Base-by-base conservation (phyloP, 441 rosid genomes). In the Aquilaria agallochum region DNA sequence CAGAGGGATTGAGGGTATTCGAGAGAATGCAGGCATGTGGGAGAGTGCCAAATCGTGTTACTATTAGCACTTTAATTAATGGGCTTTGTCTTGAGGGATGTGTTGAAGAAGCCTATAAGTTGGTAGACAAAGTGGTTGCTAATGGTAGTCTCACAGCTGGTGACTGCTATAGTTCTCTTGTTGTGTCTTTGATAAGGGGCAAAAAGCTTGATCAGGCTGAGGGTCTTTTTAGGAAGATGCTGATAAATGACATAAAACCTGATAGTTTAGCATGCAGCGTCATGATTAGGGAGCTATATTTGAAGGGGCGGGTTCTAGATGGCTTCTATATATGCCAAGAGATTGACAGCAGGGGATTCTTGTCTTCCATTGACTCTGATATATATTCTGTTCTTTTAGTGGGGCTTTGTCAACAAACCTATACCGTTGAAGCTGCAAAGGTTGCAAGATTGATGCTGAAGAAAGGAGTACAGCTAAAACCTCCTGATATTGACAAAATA, bases 1-100 rank as follows among this genome's bases (percentile, higher is more conserved):
- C 0, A 32, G 92, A 87, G 56, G 96, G 91, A n/a, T 56, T 88
- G 73, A 63, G 55, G 67, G 45, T 90, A 63, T 71, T 90, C 64
- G 89, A 93, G 63, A 80, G 89, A 75, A 93, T 93, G 96, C 75
- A 60, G 62, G 78, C 73, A 58, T 48, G 27, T 67, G 88, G 90
- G 13, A 80, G 84, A 72, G 68, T 59, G 51, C 96, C 93, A 32
- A 90, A 85, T 64, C 81, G 82, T 47, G 91, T 87, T 53, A 90
- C 96, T 4, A 77, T 82, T 68, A 69, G 77, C 73, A 74, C 76
- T 69, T 74, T 90, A 78, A 76, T 93, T 13, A 63, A 81, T 63
- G 77, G 85, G 53, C 78, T 86, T 61, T 82, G 84, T 70, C 68
- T 67, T 42, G 74, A 75, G 46, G 85, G 74, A 47, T 73, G 63